A percentile compares a stretch with the other conserved stretches of the same genome.
Evolutionary conservation across 78 protist genomes (phyloP).

Genomic region (Dictyostelium brefeldianum): DNA sequence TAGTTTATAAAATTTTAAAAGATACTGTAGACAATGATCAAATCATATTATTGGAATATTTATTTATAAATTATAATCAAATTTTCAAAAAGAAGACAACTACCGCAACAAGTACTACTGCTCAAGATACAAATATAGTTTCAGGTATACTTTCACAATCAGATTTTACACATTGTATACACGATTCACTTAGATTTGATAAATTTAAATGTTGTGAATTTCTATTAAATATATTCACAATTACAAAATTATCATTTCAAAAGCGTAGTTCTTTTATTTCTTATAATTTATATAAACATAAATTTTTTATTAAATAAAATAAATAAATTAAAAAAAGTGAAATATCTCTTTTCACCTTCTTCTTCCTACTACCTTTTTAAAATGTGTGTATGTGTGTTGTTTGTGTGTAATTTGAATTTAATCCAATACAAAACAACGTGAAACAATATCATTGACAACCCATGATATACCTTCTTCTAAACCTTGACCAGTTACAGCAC

Average conservation of each 20-base stretch:
- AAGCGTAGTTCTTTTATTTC: not conserved
- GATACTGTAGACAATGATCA: no score
- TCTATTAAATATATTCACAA: not conserved
- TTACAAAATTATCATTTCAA: not conserved
- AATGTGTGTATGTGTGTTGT: not conserved
- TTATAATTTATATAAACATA: not conserved
- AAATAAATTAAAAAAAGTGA: not conserved
- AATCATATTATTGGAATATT: no score
- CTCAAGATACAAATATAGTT: no score
- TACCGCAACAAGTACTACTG: no score
- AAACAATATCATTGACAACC: constrained; percentile 97
- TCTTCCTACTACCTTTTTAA: not conserved
- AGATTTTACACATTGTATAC: no score
- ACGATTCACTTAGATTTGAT: not conserved
- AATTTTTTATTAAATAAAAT: not conserved
- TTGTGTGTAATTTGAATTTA: not conserved
- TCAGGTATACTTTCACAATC: no score
- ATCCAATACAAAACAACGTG: constrained; percentile 93
- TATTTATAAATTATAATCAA: no score
- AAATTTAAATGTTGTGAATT: not conserved
- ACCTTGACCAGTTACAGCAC: constrained; percentile 97
- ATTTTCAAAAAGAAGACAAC: no score
- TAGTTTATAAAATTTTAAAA: no score
- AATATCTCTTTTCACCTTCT: constrained; percentile 10
- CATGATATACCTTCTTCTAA: constrained; percentile 96